Evolutionary conservation across 345 rosid species (phyloP).

Genomic region (Cardiospermum halicacabum): DNA sequence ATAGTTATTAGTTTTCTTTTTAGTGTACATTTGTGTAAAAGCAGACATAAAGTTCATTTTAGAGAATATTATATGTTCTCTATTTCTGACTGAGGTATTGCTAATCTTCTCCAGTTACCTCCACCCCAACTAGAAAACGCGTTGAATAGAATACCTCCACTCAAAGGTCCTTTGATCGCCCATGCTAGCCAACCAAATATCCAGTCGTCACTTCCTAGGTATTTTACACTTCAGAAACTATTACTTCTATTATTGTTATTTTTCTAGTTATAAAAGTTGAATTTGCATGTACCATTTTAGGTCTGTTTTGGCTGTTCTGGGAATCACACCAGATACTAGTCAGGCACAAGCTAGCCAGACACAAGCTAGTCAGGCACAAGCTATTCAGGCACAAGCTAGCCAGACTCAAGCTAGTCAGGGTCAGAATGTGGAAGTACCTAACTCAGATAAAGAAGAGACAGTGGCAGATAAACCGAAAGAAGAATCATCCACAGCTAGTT

Average conservation of each 20-base stretch:
- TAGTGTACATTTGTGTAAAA: neutral
- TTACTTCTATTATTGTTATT: neutral
- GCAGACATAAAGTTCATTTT: neutral
- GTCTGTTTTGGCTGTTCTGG: conserved; percentile 70
- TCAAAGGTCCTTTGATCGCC: conserved; percentile 75
- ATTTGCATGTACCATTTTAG: conserved; percentile 33
- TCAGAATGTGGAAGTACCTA: conserved; percentile 51
- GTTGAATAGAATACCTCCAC: conserved; percentile 54
- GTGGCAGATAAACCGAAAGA: conserved; percentile 47
- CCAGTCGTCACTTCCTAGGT: conserved; percentile 86
- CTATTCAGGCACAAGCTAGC: conserved; percentile 45
- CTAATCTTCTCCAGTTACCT: conserved; percentile 63
- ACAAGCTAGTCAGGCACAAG: conserved; percentile 41
- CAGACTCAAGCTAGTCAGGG: conserved; percentile 47
- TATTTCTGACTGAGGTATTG: conserved; percentile 11
- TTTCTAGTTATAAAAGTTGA: conserved; percentile 14
- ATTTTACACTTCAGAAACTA: neutral
- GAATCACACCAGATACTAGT: conserved; percentile 60
- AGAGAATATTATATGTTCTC: neutral
- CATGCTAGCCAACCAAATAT: conserved; percentile 81
- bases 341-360: conserved; percentile 45
- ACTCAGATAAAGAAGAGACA: conserved; percentile 49
- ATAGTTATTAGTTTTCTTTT: neutral
- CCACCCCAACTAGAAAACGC: conserved; percentile 90
- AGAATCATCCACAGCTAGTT: conserved; percentile 54